Evolutionary conservation across 2,329 filamentous ascomycete genomes (phyloP).

Genomic region (Dendryphion nanum): DNA sequence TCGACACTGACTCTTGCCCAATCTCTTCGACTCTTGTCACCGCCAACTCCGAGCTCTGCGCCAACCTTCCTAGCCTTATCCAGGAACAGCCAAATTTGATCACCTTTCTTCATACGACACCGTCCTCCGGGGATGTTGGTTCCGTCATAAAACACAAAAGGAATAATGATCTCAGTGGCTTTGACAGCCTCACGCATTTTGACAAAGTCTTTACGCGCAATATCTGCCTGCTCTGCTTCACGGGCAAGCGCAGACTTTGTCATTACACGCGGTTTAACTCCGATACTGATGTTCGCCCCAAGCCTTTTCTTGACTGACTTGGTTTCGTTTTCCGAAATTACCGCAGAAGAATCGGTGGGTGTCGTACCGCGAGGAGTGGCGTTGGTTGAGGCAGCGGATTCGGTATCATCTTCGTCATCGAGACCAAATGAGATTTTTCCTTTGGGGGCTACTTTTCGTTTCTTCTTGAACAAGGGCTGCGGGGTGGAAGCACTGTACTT

Average conservation of each 20-base stretch:
- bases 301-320: constrained; percentile 51
- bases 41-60: constrained; percentile 74
- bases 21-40: constrained; percentile 66
- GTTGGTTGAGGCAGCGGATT: constrained; percentile 39
- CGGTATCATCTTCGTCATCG: constrained; percentile 65
- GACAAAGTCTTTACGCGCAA: constrained; percentile 76
- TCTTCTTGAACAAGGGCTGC: constrained; percentile 55
- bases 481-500: constrained; percentile 57
- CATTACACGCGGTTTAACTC: constrained; percentile 63
- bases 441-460: constrained; percentile 50
- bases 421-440: constrained; percentile 67
- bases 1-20: constrained; percentile 96
- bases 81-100: constrained; percentile 88
- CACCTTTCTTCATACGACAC: constrained; percentile 88
- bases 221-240: constrained; percentile 75
- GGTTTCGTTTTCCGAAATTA: constrained; percentile 30
- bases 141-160: constrained; percentile 96
- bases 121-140: constrained; percentile 82
- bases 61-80: constrained; percentile 90
- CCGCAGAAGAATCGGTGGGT: constrained; percentile 35
- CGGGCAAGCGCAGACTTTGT: constrained; percentile 75
- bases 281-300: constrained; percentile 61
- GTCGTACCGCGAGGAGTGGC: constrained; percentile 41
- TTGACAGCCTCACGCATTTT: constrained; percentile 82
- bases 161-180: constrained; percentile 82